Evolutionary conservation across 345 rosid species (phyloP).

Genomic region (Corymbia maculata): DNA sequence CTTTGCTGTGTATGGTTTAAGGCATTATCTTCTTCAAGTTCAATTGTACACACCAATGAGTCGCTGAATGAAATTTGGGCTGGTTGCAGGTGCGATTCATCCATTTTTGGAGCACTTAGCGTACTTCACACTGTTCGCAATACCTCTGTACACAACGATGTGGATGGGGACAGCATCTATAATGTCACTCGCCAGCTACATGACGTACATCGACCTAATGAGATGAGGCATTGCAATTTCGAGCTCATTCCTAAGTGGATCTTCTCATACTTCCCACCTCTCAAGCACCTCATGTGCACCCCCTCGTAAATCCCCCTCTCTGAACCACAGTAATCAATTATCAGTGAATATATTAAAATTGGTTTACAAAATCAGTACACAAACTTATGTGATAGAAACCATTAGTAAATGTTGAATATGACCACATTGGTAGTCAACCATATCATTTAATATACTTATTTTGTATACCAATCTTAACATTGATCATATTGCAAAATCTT

Average conservation of each 20-base stretch:
- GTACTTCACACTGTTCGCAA: constrained; percentile 11
- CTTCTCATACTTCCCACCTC: constrained; percentile 20
- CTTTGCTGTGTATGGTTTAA: not conserved
- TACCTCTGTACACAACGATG: not conserved
- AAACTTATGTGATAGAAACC: not conserved
- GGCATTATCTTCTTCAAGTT: not conserved
- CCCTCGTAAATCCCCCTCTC: constrained; percentile 20
- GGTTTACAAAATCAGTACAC: not conserved
- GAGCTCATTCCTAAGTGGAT: constrained; percentile 17
- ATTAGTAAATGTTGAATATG: not conserved
- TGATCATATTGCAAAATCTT: not conserved
- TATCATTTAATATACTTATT: not conserved
- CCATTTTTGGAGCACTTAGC: constrained; percentile 25
- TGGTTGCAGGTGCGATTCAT: constrained; percentile 20
- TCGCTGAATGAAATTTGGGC: not conserved
- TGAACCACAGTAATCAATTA: not conserved
- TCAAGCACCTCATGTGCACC: constrained; percentile 24
- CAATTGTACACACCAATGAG: not conserved
- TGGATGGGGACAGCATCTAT: constrained; percentile 2
- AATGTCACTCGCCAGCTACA: not conserved
- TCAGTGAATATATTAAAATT: not conserved
- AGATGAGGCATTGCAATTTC: constrained; percentile 38
- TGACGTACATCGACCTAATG: constrained; percentile 10
- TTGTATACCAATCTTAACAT: not conserved
- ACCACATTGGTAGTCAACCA: not conserved